Evolutionary conservation across 75 land plant genomes (phyloP).

Genomic region (Chamaecyparis obtusa): DNA sequence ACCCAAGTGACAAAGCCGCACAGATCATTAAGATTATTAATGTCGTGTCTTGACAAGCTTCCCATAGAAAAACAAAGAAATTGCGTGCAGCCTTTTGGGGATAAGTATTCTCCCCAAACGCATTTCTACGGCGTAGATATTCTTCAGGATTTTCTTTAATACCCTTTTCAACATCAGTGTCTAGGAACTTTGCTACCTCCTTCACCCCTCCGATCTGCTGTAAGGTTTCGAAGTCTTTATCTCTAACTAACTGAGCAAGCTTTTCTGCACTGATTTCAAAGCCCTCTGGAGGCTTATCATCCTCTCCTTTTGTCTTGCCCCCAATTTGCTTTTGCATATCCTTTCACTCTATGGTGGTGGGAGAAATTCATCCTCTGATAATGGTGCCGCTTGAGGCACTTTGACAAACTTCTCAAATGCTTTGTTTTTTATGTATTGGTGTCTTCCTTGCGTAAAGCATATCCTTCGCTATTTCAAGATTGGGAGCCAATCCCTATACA

Average conservation of each 20-base stretch:
- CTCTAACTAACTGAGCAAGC: constrained; percentile 56
- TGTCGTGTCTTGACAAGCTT: constrained; percentile 88
- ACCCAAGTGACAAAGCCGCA: constrained; percentile 66
- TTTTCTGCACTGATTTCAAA: constrained; percentile 49
- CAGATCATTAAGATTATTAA: constrained; percentile 86
- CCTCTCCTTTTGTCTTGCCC: too few relatives aligned
- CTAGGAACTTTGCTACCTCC: background rate
- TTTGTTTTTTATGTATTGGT: too few relatives aligned
- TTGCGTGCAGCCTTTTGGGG: constrained; percentile 62
- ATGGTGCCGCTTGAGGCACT: too few relatives aligned
- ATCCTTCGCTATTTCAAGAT: too few relatives aligned
- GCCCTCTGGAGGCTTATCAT: constrained; percentile 42
- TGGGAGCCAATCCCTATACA: too few relatives aligned
- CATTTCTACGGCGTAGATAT: constrained; percentile 35
- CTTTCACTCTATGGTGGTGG: too few relatives aligned
- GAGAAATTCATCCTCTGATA: too few relatives aligned
- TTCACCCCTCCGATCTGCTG: constrained; percentile 60
- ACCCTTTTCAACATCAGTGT: constrained; percentile 63
- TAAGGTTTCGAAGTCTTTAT: constrained; percentile 40
- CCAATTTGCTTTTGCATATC: too few relatives aligned
- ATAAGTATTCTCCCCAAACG: constrained; percentile 79
- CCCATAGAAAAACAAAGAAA: constrained; percentile 82
- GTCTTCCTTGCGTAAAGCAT: too few relatives aligned
- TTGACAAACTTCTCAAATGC: too few relatives aligned
- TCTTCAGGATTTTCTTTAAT: constrained; percentile 57